Percentiles rank a stretch among this genome's conserved stretches.
These are phyloP conservation scores for Colletotrichum orbiculare DNA, from an alignment of 2,329 filamentous ascomycete genomes.

Conservation along the genomic window DNA sequence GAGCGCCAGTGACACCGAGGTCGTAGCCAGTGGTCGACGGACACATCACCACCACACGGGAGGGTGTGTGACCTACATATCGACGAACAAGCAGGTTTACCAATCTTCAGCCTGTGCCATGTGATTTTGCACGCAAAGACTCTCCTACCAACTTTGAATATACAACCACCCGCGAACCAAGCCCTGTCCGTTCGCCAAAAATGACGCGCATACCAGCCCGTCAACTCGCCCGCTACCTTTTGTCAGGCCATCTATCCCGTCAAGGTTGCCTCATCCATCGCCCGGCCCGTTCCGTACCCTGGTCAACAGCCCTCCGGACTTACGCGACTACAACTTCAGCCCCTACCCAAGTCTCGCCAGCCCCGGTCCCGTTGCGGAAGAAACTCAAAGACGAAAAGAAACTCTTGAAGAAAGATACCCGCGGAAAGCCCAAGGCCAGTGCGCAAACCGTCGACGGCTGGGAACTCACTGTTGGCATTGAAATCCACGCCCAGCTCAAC, in stretches of 20 bases:
- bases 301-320: background rate
- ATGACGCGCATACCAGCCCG: slow-evolving; percentile 59
- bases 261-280: slow-evolving; percentile 52
- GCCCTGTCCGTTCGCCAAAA: slow-evolving; percentile 4
- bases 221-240: slow-evolving; percentile 61
- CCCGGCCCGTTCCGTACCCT: slow-evolving; percentile 35
- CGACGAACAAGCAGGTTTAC: background rate
- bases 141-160: background rate
- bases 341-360: slow-evolving; percentile 35
- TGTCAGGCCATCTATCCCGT: slow-evolving; percentile 56
- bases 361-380: slow-evolving; percentile 71
- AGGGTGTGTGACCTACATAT: slow-evolving; percentile 23
- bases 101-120: background rate
- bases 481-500: slow-evolving; percentile 97
- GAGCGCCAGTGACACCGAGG: background rate
- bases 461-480: slow-evolving; percentile 95
- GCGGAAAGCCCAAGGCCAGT: slow-evolving; percentile 56
- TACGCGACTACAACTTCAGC: slow-evolving; percentile 44
- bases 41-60: slow-evolving; percentile 9
- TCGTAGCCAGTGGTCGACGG: slow-evolving; percentile 17
- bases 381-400: slow-evolving; percentile 78
- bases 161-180: background rate
- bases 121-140: too few relatives aligned
- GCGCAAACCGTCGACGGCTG: slow-evolving; percentile 73
- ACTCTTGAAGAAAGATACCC: slow-evolving; percentile 73